These are phyloP conservation scores for Passiflora organensis DNA, from an alignment of 345 rosid species.

Conservation along the genomic window DNA sequence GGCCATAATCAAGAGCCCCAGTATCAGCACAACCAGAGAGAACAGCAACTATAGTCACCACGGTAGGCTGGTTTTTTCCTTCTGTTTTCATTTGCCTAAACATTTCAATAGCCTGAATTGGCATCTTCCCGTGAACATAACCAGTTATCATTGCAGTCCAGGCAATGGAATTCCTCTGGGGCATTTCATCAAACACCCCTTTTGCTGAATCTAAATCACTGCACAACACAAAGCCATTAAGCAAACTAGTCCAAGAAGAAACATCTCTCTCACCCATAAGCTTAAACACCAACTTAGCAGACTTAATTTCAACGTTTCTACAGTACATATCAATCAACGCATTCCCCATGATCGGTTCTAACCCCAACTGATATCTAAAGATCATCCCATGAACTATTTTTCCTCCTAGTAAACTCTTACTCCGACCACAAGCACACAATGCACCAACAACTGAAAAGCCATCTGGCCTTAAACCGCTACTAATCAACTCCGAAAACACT, in stretches of 20 bases:
- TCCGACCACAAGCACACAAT: conserved; percentile 23
- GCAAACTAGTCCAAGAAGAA: conserved; percentile 2
- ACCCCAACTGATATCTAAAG: conserved; percentile 11
- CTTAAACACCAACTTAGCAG: conserved; percentile 21
- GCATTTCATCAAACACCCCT: not conserved
- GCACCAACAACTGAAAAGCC: conserved; percentile 20
- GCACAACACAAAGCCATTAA: not conserved
- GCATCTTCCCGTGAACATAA: not conserved
- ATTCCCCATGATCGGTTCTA: conserved; percentile 23
- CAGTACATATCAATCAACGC: conserved; percentile 33
- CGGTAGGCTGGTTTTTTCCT: not conserved
- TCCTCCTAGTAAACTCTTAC: conserved; percentile 11
- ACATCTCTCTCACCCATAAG: conserved; percentile 13
- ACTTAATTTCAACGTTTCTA: conserved; percentile 15
- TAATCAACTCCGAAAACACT: conserved; percentile 16
- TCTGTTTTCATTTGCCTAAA: conserved; percentile 1
- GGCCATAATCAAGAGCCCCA: conserved; percentile 2
- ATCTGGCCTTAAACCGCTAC: conserved; percentile 21
- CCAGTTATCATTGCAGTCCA: not conserved
- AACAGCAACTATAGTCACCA: not conserved
- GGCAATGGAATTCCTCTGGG: not conserved
- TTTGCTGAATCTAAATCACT: not conserved
- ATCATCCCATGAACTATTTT: conserved; percentile 22
- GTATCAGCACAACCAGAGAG: not conserved
- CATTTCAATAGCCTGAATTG: not conserved